Base-by-base conservation (phyloP, 352 stramenopile genomes). In the Globisporangium nunn region DNA sequence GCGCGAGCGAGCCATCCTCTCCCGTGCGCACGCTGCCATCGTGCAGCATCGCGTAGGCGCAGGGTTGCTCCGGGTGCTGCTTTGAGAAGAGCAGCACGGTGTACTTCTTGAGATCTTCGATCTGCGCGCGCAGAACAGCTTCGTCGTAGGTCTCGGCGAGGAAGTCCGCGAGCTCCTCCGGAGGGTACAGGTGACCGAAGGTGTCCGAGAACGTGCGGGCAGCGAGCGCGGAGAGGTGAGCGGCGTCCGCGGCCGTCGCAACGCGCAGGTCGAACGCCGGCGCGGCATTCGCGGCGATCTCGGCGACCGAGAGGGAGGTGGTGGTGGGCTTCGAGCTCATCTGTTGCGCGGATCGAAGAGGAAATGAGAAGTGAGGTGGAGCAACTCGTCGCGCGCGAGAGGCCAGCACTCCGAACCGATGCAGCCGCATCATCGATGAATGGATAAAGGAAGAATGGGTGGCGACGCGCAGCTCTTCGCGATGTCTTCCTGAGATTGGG, bases 201-300 rank as follows among this genome's bases (percentile, higher is more conserved):
- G 67, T 74, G 30, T 68, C 63, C 31, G 41, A 28, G 46, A 74
- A 74, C 46, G 63, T 74, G 41, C 59, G 63, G n/a, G 54, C 58
- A 17, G 67, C 67, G 46, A 71, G 63, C 3, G 44, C 50, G 14
- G 63, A 59, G 10, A 74, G 56, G 10, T 31, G 41, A 7, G 50
- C 49, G 0, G 67, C 67, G 41, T 74, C 67, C 0, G 35, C 47
- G 0, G 63, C 3, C 10, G 57, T 56, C 5, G 67, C 67, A 12
- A 52, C 40, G 44, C 67, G 67, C n/a, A 71, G 41, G 8, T 40
- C 50, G 17, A 62, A 62, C 23, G 23, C 23, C 23, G 23, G 23
- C 23, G 23, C 23, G 23, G 23, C 23, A 23, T 23, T 23, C 23
- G 23, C 23, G 23, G 23, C 23, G 23, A 23, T 23, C 23, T 23